These are phyloP conservation scores for Coccomyxa sp. DNA, from an alignment of 139 green algal genomes.

Conservation along the genomic window DNA sequence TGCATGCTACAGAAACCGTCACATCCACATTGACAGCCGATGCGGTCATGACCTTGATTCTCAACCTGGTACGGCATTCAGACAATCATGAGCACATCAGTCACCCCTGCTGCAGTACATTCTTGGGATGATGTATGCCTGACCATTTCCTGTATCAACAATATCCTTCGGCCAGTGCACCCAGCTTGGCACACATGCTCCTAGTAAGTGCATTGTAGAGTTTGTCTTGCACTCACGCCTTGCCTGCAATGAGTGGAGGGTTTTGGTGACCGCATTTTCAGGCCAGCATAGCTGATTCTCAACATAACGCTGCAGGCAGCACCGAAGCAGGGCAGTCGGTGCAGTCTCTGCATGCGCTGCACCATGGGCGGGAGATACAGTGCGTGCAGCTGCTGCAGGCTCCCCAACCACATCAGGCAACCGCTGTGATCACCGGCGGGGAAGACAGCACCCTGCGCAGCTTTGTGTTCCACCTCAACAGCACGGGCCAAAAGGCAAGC, in stretches of 20 bases:
- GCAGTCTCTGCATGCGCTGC: neutral
- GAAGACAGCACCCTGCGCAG: neutral
- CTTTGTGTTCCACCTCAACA: neutral
- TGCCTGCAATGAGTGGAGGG: neutral
- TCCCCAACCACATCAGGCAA: neutral
- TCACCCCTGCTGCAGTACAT: neutral
- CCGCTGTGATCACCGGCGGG: neutral
- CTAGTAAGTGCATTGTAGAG: neutral
- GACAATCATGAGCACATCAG: neutral
- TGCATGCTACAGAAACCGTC: neutral
- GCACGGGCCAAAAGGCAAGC: neutral
- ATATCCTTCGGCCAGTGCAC: no score
- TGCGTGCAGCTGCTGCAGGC: neutral
- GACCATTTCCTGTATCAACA: no score
- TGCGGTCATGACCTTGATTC: neutral
- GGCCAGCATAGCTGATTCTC: no score
- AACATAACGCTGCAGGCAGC: no score
- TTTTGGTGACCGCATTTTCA: no score
- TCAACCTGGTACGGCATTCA: neutral
- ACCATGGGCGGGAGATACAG: conserved; percentile 4
- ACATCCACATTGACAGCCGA: conserved; percentile 2
- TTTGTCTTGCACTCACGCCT: neutral
- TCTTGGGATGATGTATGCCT: no score
- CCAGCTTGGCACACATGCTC: neutral
- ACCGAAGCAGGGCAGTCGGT: neutral